These are phyloP conservation scores for Emmonsia crescens DNA, from an alignment of 2,329 filamentous ascomycete genomes.

Conservation along the genomic window DNA sequence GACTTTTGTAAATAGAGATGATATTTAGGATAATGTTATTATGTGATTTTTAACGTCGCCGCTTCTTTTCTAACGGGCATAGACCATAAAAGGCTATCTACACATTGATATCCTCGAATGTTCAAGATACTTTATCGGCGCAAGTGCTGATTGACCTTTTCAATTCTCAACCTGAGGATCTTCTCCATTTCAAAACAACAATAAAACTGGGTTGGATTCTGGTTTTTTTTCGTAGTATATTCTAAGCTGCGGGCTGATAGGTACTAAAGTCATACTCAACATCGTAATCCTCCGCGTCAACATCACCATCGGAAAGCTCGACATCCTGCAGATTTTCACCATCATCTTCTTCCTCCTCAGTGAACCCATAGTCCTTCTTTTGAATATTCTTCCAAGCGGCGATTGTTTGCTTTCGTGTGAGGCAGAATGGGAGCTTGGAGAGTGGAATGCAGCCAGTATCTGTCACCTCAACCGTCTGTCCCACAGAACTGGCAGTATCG, in stretches of 20 bases:
- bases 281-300: constrained; percentile 24
- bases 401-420: constrained; percentile 24
- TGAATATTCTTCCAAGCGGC: constrained; percentile 25
- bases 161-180: not conserved
- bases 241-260: constrained; percentile 17
- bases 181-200: not conserved
- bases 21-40: not conserved
- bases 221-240: not conserved
- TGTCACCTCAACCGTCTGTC: constrained; percentile 23
- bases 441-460: constrained; percentile 21
- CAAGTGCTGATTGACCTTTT: not conserved
- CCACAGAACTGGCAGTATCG: constrained; percentile 25
- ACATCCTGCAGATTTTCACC: constrained; percentile 25
- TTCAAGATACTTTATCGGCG: not conserved
- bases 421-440: constrained; percentile 24
- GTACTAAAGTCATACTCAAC: constrained; percentile 27
- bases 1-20: not conserved
- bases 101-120: too few relatives aligned
- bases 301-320: constrained; percentile 24
- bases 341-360: constrained; percentile 21
- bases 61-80: not conserved
- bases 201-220: not conserved
- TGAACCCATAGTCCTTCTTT: constrained; percentile 26
- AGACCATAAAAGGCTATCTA: not conserved
- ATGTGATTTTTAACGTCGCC: not conserved